These are phyloP conservation scores for Phytophthora pini DNA, from an alignment of 352 stramenopile genomes.

Conservation along the genomic window DNA sequence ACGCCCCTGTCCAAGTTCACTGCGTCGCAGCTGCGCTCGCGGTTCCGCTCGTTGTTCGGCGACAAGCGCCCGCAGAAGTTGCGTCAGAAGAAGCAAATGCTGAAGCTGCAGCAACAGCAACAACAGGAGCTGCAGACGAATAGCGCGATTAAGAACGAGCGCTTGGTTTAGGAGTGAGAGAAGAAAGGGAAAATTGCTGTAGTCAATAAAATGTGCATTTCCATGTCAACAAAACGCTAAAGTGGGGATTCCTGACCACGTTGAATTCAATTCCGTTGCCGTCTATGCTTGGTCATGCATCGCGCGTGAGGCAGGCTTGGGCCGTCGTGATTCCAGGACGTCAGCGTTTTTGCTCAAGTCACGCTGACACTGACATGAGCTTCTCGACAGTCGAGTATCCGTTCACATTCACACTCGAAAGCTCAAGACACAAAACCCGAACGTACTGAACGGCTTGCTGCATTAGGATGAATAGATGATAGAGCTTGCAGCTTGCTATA, in stretches of 20 bases:
- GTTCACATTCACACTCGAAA: no score
- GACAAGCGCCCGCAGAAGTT: constrained; percentile 81
- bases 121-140: constrained; percentile 31
- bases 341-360: no score
- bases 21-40: constrained; percentile 76
- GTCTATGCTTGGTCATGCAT: constrained; percentile 5
- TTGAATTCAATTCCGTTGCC: constrained; percentile 2
- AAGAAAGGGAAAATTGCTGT: constrained; percentile 25
- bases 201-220: constrained; percentile 42
- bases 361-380: no score
- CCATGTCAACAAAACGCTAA: constrained; percentile 4
- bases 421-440: no score
- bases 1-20: constrained; percentile 73
- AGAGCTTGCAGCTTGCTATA: constrained; percentile 12
- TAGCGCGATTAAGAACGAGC: constrained; percentile 40
- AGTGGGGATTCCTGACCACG: neutral
- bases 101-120: constrained; percentile 58
- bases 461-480: constrained; percentile 11
- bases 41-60: constrained; percentile 79
- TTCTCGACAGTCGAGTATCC: no score
- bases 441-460: neutral
- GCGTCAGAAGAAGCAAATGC: constrained; percentile 69
- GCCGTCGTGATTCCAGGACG: neutral
- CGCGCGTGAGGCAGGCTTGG: neutral
- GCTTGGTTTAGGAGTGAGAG: constrained; percentile 25